Percentiles rank a stretch among this genome's conserved stretches.
Evolutionary conservation across 495 filamentous ascomycete species (phyloP).

Genomic region (Penicillium nucicola): DNA sequence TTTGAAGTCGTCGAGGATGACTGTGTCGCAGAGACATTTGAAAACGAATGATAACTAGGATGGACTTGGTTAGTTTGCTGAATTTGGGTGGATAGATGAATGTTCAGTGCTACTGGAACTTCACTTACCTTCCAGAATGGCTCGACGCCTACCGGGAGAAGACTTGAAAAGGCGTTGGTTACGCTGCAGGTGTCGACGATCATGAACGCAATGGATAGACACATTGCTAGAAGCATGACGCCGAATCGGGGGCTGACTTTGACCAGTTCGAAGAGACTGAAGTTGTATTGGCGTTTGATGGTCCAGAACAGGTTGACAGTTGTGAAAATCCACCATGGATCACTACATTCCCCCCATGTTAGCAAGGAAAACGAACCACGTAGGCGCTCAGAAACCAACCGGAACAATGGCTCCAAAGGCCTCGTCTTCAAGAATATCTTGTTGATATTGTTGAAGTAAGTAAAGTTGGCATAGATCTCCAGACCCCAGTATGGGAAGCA

Average conservation of each 20-base stretch:
- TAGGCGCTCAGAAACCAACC: constrained; percentile 17
- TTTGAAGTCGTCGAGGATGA: constrained; percentile 63
- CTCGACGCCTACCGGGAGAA: constrained; percentile 33
- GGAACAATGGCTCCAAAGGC: constrained; percentile 51
- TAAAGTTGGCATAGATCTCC: constrained; percentile 49
- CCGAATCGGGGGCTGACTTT: constrained; percentile 52
- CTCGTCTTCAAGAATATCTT: constrained; percentile 47
- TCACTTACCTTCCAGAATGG: constrained; percentile 40
- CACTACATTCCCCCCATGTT: constrained; percentile 25
- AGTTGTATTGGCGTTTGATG: constrained; percentile 52
- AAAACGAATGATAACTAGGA: constrained; percentile 50
- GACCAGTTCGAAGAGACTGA: constrained; percentile 46
- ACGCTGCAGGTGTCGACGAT: constrained; percentile 45
- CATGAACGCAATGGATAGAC: constrained; percentile 52
- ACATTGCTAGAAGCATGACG: constrained; percentile 53
- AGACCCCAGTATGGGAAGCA: constrained; percentile 45
- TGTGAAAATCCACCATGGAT: constrained; percentile 62
- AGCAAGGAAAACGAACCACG: not conserved
- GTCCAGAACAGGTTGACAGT: constrained; percentile 49
- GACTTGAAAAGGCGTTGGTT: constrained; percentile 22
- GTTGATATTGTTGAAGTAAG: constrained; percentile 50
- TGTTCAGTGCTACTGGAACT: too few species aligned
- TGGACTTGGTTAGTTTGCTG: not conserved
- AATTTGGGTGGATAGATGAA: not conserved
- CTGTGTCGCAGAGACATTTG: constrained; percentile 57